Conservation (phyloP, 2,329 filamentous ascomycete species). For the Neonectria hederae region DNA sequence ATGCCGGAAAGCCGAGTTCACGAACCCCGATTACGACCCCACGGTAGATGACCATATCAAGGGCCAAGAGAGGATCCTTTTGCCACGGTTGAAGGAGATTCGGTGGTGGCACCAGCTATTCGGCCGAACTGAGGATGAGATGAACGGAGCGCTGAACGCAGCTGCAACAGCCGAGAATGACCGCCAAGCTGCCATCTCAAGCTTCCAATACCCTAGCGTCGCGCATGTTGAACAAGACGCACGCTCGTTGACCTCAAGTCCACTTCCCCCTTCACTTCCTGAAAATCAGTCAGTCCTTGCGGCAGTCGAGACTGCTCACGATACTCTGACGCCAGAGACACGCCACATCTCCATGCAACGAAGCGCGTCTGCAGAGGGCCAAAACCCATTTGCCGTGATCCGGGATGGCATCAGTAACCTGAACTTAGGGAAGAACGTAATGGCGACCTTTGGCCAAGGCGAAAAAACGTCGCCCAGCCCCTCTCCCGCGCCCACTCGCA, state of each 20-base stretch:
- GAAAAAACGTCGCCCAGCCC: conserved; percentile 36
- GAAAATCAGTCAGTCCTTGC: conserved; percentile 64
- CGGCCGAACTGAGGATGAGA: conserved; percentile 86
- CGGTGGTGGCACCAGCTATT: conserved; percentile 95
- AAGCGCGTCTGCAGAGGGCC: conserved; percentile 56
- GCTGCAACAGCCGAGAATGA: conserved; percentile 61
- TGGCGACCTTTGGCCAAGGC: conserved; percentile 47
- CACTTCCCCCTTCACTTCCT: conserved; percentile 51
- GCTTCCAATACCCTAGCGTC: conserved; percentile 44
- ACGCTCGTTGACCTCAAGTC: conserved; percentile 44
- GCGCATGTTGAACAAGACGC: conserved; percentile 41
- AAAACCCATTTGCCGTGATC: conserved; percentile 57
- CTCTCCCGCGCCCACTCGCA: conserved; percentile 30
- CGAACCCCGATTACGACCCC: conserved; percentile 80
- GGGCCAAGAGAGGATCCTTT: conserved; percentile 83
- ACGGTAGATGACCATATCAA: conserved; percentile 80
- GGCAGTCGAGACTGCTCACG: conserved; percentile 67
- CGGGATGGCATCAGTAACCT: conserved; percentile 60
- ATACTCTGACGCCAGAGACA: conserved; percentile 56
- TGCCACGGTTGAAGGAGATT: conserved; percentile 80
- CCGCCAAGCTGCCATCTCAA: conserved; percentile 49
- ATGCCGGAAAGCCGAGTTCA: conserved; percentile 80
- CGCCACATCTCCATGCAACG: conserved; percentile 52
- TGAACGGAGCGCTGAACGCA: conserved; percentile 77
- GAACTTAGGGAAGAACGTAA: conserved; percentile 58